Evolutionary conservation across 2,329 filamentous ascomycete species (phyloP), one percentile per base, ranked within the genome.

Genomic region (Ophiostoma montium): DNA sequence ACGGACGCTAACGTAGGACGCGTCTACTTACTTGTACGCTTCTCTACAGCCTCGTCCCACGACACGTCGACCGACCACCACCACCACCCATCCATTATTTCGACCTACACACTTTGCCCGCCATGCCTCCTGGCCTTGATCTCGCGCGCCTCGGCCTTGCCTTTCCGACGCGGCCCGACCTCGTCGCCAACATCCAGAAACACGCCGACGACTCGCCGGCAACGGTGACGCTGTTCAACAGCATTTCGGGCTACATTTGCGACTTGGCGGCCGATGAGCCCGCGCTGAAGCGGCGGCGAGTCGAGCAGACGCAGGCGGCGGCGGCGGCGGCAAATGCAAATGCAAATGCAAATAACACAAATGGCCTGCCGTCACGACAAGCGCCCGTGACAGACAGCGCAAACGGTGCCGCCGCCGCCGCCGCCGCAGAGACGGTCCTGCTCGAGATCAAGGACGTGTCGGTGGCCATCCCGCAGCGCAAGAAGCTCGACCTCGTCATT

Each of bases 401-500:
- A 60, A 57, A 30, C 1, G 50, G 48, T 0, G 52, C 54, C 0
- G 65, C 66, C 60, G 58, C 31, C 1, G 50, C 50, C 0, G 52
- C 54, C 0, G 65, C 66, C 2, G 63, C 67, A 6, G 76, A 81
- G 55, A 57, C 67, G 7, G 63, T 81, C 0, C 62, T 81, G 23
- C 65, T 82, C 16, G 74, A 75, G 54, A 68, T 83, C 52, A 80
- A 78, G 61, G 80, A 82, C 41, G 78, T 84, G 18, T 83, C 78
- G 0, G 69, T 83, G n/a, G 75, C 77, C 1, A 70, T 82, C 4
- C 80, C 80, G 0, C 76, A 80, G 63, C 70, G 80, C 54, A 84
- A 84, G 64, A 84, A 83, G 62, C 78, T 78, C 56, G 76, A 78
- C 54, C 61, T 84, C 9, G 79, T 75, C 61, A 74, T 83, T 53